Percentiles rank a stretch among this genome's conserved stretches.
These are phyloP conservation scores for Pinus tabuliformis DNA, from an alignment of 75 land plant genomes.

Conservation along the genomic window DNA sequence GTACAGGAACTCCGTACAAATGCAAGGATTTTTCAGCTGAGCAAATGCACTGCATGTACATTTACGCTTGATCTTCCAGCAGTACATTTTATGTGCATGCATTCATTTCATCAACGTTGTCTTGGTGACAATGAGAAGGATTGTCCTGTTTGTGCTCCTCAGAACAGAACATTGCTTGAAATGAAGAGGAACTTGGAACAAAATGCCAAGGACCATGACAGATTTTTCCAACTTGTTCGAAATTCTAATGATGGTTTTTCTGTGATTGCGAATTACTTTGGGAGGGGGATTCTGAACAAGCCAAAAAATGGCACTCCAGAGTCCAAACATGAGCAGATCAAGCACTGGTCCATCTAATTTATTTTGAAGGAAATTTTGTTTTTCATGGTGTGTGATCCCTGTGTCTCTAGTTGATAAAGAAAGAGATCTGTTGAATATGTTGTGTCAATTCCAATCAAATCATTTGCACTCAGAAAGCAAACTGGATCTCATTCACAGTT, in stretches of 20 bases:
- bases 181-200: conserved; percentile 77
- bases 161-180: conserved; percentile 65
- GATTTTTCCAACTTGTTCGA: conserved; percentile 73
- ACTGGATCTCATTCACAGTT: background rate
- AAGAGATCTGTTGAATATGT: background rate
- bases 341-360: background rate
- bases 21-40: conserved; percentile 85
- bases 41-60: conserved; percentile 91
- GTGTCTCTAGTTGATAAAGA: conserved; percentile 1
- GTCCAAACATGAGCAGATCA: conserved; percentile 5
- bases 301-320: conserved; percentile 21
- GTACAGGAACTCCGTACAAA: conserved; percentile 75
- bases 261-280: conserved; percentile 93
- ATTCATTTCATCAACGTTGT: conserved; percentile 91
- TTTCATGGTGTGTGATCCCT: background rate
- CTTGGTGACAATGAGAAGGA: conserved; percentile 94
- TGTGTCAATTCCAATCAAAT: background rate
- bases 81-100: conserved; percentile 97
- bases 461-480: background rate
- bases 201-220: conserved; percentile 73
- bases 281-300: conserved; percentile 25
- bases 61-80: conserved; percentile 91
- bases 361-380: background rate
- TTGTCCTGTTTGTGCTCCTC: conserved; percentile 85
- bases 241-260: conserved; percentile 87